Base-by-base conservation (phyloP, 768 basidiomycete genomes). In the Phlebiopsis gigantea region DNA sequence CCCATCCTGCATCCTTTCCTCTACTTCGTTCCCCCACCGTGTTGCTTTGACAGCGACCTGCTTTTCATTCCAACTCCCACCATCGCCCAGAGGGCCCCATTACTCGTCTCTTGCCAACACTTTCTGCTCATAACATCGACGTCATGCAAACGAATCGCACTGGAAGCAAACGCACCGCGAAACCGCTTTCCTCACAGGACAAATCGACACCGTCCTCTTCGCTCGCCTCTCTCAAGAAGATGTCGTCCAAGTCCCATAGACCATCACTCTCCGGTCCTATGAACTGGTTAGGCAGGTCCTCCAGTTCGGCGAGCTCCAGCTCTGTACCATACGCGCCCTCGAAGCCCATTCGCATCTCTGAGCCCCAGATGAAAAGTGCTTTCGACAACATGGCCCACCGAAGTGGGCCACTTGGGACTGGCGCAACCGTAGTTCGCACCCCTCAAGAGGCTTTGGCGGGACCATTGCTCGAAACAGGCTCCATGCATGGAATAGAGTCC, bases 341-440 rank as follows among this genome's bases (percentile, higher is more conserved):
- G 8, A 75, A 73, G 52, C 73, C 77, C 31, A 63, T 71, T 9
- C 73, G 75, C 46, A 72, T 76, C 50, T 78, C 77, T 5, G 79
- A 79, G 63, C 75, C 78, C 17, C 72, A 73, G 52, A 56, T 72
- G 6, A 60, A 67, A 7, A 68, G 68, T 59, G 68, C 68, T 44
- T 58, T 75, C 4, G 72, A 75, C 10, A 64, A 65, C 4, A 54
- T 73, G 28, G 43, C 51, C 51, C 65, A 58, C 14, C 77, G 81
- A 12, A 75, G 69, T 43, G 82, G 82, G 2, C 68, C 73, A 2
- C 78, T 89, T 19, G 89, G 87, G n/a, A 66, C 79, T 19, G 88
- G 90, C 41, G 90, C 90, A 14, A 85, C 77, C 1, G 74, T 93
- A 28, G 90, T 92, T 34, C 76, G 84, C 56, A 92, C 90, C 0